These are phyloP conservation scores for Crotalaria pallida DNA, from an alignment of 306 rosid genomes.

Conservation along the genomic window DNA sequence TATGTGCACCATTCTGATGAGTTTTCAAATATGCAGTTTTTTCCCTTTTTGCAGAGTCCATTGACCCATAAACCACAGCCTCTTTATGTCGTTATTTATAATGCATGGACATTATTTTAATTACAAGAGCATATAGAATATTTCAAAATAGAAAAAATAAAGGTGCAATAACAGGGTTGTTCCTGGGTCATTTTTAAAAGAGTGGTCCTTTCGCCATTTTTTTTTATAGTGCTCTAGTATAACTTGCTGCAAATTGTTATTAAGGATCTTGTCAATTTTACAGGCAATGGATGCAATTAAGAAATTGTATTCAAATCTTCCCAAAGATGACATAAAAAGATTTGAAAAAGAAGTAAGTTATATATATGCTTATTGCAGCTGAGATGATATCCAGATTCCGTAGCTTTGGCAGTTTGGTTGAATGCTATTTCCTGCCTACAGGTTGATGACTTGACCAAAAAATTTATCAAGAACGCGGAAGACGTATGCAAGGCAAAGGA, in stretches of 20 bases:
- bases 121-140: not conserved
- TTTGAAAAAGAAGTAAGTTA: conserved; percentile 84
- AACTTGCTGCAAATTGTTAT: not conserved
- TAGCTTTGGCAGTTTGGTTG: conserved; percentile 14
- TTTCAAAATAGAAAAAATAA: not conserved
- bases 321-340: conserved; percentile 86
- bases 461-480: conserved; percentile 71
- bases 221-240: not conserved
- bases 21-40: not conserved
- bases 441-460: conserved; percentile 89
- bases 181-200: not conserved
- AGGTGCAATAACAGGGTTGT: not conserved
- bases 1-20: not conserved
- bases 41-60: not conserved
- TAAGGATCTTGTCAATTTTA: conserved; percentile 18
- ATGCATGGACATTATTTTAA: not conserved
- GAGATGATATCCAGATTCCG: not conserved
- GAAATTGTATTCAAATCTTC: conserved; percentile 59
- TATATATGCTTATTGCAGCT: not conserved
- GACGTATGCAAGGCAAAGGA: conserved; percentile 81
- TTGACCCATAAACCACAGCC: not conserved
- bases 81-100: not conserved
- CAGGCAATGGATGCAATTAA: conserved; percentile 89
- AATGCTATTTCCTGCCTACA: conserved; percentile 26
- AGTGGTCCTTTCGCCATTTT: not conserved